Conservation (phyloP, 345 rosid genomes). For the Lumnitzera racemosa region DNA sequence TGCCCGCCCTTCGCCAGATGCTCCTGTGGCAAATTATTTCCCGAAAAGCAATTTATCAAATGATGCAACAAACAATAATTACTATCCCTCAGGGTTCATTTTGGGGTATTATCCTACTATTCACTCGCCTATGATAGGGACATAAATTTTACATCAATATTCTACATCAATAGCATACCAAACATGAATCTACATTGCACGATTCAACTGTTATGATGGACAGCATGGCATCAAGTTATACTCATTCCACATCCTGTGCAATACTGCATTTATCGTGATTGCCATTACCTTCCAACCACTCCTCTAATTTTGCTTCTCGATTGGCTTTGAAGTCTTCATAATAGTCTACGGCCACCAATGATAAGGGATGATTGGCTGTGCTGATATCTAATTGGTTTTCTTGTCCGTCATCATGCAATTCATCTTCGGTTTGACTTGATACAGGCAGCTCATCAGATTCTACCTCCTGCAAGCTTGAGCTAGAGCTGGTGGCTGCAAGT, state of each 20-base stretch:
- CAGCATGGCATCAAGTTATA: not conserved
- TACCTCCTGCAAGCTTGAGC: slow-evolving; percentile 27
- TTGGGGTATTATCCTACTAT: too few relatives aligned
- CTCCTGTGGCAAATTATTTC: too few relatives aligned
- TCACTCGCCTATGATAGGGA: too few relatives aligned
- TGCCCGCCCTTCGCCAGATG: too few relatives aligned
- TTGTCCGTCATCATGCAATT: slow-evolving; percentile 18
- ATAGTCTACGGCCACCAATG: slow-evolving; percentile 25
- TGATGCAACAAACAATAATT: too few relatives aligned
- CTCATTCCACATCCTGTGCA: slow-evolving; percentile 1
- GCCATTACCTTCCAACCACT: slow-evolving; percentile 56
- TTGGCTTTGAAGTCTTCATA: slow-evolving; percentile 63
- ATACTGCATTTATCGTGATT: slow-evolving; percentile 9
- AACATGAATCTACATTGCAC: too few relatives aligned
- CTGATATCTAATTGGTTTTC: slow-evolving; percentile 14
- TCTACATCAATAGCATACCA: too few relatives aligned
- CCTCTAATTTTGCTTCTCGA: slow-evolving; percentile 71
- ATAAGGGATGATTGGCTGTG: slow-evolving; percentile 1
- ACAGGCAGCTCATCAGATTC: slow-evolving; percentile 53
- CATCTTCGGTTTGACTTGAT: slow-evolving; percentile 35
- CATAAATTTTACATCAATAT: too few relatives aligned
- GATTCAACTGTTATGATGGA: too few relatives aligned
- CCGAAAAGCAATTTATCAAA: too few relatives aligned
- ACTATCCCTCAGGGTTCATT: too few relatives aligned
- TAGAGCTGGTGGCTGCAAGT: slow-evolving; percentile 31